Evolutionary conservation across 2,329 filamentous ascomycete species (phyloP), one percentile per base, ranked within the genome.

Genomic region (Calonectria henricotiae): DNA sequence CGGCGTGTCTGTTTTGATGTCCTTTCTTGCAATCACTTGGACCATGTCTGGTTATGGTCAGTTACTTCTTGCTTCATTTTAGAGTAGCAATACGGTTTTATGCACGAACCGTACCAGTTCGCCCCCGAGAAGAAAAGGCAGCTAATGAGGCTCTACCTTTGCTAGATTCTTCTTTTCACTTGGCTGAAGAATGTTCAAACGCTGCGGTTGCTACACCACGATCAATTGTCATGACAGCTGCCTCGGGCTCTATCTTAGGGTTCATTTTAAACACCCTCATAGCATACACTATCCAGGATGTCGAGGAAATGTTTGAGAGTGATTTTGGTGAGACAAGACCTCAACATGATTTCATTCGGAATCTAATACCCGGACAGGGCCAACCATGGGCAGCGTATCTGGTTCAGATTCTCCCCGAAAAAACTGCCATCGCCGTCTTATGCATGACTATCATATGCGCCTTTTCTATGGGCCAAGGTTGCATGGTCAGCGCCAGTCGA

Each of bases 31-130:
- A 23, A 70, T 70, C 12, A 67, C 68, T 2, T 70, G 68, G 68
- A 70, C 68, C 12, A 70, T 70, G 68, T 70, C 68, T 15, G 68
- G 68, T n/a, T 70, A 70, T 58, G 68, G 68, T 70, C 32, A 25
- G 20, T 5, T 5, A 27, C 20, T 9, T 27, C 9, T 46, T 2
- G 7, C 6, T 15, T 27, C 0, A 8, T 32, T 35, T 11, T 17
- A 7, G 12, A 13, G 47, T 3, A 13, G 13, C 11, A 8, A 12
- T 7, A 13, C 4, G 8, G 2, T 20, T 30, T 35, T 44, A 17
- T 54, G 4, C 35, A 17, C 37, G 12, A 37, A 11, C 12, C n/a
- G 4, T 1, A 2, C 4, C 17, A 17, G 27, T 4, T 13, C 17
- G 17, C 30, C 12, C 0, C 12, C 1, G 7, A 37, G 5, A n/a